These are phyloP conservation scores for Calcarisporium arbuscula DNA, from an alignment of 2,329 filamentous ascomycete species.

Conservation along the genomic window DNA sequence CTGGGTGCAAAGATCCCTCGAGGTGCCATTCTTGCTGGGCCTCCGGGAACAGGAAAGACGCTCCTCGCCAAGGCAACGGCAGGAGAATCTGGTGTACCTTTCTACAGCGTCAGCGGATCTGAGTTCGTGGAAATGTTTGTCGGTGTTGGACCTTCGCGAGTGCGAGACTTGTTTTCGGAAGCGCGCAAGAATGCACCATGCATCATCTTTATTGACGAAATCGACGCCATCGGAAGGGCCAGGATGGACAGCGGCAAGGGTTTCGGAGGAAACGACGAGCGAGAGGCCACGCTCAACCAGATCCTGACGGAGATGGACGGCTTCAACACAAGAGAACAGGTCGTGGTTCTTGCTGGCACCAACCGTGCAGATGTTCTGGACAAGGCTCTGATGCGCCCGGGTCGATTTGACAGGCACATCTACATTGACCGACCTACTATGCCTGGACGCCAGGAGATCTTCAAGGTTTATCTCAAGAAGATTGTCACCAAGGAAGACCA, in stretches of 20 bases:
- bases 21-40: constrained; percentile 93
- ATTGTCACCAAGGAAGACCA: constrained; percentile 89
- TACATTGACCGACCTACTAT: constrained; percentile 92
- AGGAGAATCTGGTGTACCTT: constrained; percentile 92
- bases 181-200: constrained; percentile 94
- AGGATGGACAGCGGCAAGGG: constrained; percentile 66
- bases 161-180: constrained; percentile 89
- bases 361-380: constrained; percentile 94
- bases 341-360: constrained; percentile 93
- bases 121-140: constrained; percentile 99
- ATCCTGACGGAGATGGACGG: constrained; percentile 99
- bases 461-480: constrained; percentile 88
- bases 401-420: constrained; percentile 95
- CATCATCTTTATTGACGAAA: constrained; percentile 99
- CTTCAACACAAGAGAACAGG: constrained; percentile 94
- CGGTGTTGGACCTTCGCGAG: constrained; percentile 91
- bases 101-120: constrained; percentile 97
- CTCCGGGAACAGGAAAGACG: constrained; percentile 97
- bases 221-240: constrained; percentile 93
- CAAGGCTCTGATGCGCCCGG: constrained; percentile 91
- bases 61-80: constrained; percentile 94
- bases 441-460: constrained; percentile 94
- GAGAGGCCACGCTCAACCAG: constrained; percentile 94
- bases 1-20: constrained; percentile 96
- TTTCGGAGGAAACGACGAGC: constrained; percentile 91